Evolutionary conservation across 495 filamentous ascomycete species (phyloP), one percentile per base, ranked within the genome.

Genomic region (Aspergillus indologenus): DNA sequence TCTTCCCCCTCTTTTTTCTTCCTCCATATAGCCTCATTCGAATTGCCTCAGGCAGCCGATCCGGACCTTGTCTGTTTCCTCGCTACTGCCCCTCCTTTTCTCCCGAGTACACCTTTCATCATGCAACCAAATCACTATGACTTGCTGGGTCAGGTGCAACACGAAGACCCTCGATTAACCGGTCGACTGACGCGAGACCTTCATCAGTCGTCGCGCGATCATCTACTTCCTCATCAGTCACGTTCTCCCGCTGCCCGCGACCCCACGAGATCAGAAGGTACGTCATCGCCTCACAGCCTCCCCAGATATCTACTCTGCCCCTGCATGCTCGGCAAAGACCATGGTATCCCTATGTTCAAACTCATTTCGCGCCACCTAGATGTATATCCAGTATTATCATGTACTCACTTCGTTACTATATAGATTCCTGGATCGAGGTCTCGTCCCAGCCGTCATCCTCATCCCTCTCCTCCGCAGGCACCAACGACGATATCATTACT

Each of bases 341-440:
- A 22, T 24, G 23, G 24, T 49, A 56, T n/a, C 47, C 49, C 42
- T 2, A 14, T 40, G 47, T 58, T 14, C 56, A 18, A 22, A 24
- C 54, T 21, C 19, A 61, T 40, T 55, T 53, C 62, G 5, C 34
- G 34, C 12, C 34, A 40, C 5, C 5, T 40, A 11, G 12, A 40
- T 40, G 34, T 40, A 8, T 40, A 40, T 6, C 5, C 5, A 64
- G 20, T 67, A 75, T 59, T 63, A 78, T 29, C 53, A 79, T 81
- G 75, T 82, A 81, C 78, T 81, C 79, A 83, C 74, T 78, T 42
- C 74, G 67, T 29, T 69, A 80, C 67, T 81, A 77, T 65, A 68
- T 83, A 92, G 94, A 97, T 75, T 97, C 93, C 1, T 98, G 94
- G 94, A 86, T 98, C 68, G 94, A 98, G 71, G 85, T 98, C 56